Evolutionary conservation across 2,329 filamentous ascomycete genomes (phyloP).

Genomic region (Lachnellula willkommii): DNA sequence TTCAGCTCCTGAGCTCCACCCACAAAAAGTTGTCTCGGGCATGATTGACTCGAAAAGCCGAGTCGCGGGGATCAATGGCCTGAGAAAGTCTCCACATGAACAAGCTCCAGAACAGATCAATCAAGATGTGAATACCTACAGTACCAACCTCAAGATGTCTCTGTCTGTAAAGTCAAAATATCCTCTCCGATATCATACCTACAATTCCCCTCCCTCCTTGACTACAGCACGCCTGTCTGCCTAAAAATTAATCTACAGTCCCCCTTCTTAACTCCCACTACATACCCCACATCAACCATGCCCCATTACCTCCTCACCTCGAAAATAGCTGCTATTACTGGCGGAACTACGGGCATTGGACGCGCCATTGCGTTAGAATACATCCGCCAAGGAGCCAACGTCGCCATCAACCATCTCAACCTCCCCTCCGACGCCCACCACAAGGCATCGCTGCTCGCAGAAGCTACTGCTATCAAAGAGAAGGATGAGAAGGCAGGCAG

Average conservation of each 20-base stretch:
- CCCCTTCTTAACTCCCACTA: not conserved
- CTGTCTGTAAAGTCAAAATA: not conserved
- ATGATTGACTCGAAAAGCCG: conserved; percentile 12
- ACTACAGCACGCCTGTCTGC: too few species aligned
- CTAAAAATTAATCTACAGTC: not conserved
- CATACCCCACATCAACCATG: conserved; percentile 12
- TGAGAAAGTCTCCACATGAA: not conserved
- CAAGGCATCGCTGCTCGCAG: conserved; percentile 47
- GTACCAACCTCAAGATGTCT: not conserved
- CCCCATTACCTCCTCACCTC: conserved; percentile 51
- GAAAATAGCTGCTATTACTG: conserved; percentile 82
- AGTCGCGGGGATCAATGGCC: conserved; percentile 18
- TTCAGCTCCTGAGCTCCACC: not conserved
- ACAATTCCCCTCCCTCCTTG: not conserved
- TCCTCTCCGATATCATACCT: not conserved
- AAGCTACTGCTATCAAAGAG: conserved; percentile 44
- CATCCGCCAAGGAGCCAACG: conserved; percentile 68
- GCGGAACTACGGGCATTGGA: conserved; percentile 81
- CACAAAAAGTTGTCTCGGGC: conserved; percentile 8
- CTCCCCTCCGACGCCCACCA: conserved; percentile 47
- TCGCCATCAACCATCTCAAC: conserved; percentile 76
- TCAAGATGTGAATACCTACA: not conserved
- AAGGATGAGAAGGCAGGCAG: conserved; percentile 40
- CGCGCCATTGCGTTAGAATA: conserved; percentile 78
- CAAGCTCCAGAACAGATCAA: not conserved